Evolutionary conservation across 495 filamentous ascomycete species (phyloP).

Genomic region (Penicillium odoratum): DNA sequence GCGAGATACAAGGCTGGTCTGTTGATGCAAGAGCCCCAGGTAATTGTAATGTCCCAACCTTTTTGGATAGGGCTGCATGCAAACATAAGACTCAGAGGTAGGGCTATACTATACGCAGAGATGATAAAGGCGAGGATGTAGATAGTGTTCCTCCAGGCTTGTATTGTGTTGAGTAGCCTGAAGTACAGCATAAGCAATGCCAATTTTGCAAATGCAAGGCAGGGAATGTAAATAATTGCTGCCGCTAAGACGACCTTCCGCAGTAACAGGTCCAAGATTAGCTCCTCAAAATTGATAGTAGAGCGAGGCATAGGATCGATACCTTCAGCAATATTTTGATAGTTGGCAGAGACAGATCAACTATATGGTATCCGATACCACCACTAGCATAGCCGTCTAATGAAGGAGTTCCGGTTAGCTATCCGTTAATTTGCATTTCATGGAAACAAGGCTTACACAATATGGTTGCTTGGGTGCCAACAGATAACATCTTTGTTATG

Average conservation of each 20-base stretch:
- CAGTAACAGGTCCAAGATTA: neutral
- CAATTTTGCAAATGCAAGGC: neutral
- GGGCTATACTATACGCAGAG: neutral
- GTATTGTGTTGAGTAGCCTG: neutral
- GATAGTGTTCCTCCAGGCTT: neutral
- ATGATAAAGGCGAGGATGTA: neutral
- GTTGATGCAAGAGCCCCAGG: constrained; percentile 33
- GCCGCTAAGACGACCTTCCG: neutral
- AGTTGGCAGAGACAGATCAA: neutral
- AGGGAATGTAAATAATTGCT: neutral
- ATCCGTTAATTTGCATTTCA: neutral
- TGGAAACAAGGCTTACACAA: neutral
- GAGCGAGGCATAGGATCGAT: neutral
- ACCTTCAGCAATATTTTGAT: neutral
- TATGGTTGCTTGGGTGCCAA: neutral
- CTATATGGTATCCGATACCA: neutral
- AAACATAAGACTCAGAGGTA: constrained; percentile 36
- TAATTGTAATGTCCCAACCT: constrained; percentile 32
- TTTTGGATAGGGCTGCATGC: constrained; percentile 38
- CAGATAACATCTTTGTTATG: neutral
- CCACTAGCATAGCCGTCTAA: neutral
- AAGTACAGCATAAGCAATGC: constrained; percentile 1
- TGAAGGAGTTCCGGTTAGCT: neutral
- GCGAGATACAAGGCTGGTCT: constrained; percentile 32
- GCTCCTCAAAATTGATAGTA: too few species aligned